Conservation (phyloP, 345 rosid species). For the Eucalyptus pauciflora region DNA sequence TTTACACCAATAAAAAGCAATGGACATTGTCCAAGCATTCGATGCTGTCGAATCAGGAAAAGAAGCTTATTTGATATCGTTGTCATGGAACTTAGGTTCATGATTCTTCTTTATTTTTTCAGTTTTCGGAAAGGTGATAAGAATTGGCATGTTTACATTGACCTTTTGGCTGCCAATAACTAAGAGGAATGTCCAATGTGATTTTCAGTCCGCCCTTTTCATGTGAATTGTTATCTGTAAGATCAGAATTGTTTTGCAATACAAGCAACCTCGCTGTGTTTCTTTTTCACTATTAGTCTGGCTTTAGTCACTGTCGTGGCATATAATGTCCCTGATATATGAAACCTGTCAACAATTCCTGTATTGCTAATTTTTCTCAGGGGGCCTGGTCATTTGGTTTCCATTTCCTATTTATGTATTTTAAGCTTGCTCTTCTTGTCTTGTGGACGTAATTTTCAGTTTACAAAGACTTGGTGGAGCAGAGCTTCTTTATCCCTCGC, state of each 20-base stretch:
- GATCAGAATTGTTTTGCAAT: not conserved
- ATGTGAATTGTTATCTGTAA: not conserved
- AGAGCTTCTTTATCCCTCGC: not conserved
- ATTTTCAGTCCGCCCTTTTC: not conserved
- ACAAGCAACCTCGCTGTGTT: not conserved
- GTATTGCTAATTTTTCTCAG: not conserved
- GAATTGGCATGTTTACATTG: not conserved
- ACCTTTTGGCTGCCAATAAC: not conserved
- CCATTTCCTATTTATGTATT: not conserved
- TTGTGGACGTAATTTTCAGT: not conserved
- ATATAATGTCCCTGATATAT: not conserved
- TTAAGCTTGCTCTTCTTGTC: not conserved
- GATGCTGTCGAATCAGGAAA: not conserved
- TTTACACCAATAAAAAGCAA: conserved; percentile 23
- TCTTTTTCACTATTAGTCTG: not conserved
- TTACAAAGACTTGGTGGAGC: not conserved
- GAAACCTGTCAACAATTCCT: not conserved
- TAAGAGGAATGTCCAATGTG: not conserved
- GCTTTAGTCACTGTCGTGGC: not conserved
- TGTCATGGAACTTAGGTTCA: not conserved
- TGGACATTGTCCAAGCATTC: conserved; percentile 6
- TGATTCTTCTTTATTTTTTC: not conserved
- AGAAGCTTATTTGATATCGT: not conserved
- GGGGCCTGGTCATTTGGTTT: not conserved
- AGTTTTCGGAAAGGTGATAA: not conserved